Base-by-base conservation (phyloP, 768 basidiomycete genomes). In the Termitomyces sp. region DNA sequence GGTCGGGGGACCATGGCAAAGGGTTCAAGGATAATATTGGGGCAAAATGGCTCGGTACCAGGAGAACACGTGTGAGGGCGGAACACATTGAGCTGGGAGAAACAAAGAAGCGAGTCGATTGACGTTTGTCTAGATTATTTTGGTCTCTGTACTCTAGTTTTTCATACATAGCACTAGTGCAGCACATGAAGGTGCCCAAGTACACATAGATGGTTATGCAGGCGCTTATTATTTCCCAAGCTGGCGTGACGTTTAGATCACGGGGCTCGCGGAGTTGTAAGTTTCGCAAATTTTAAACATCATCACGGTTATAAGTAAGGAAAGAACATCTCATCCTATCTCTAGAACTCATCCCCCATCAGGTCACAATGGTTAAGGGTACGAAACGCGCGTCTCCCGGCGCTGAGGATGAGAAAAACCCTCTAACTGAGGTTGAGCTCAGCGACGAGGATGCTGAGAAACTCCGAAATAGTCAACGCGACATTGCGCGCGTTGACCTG, bases 321-420 rank as follows among this genome's bases (percentile, higher is more conserved):
- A 38, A 50, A 42, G 28, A 45, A 31, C 56, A 50, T 60, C 53
- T 60, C 51, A 35, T 60, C 50, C 59, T 57, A 59, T 15, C 23
- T 28, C 57, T 50, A 59, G 55, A 61, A 54, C 62, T 63, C 53
- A 50, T 54, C 59, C 51, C 63, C 54, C 46, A 57, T n/a, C 26
- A 50, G 55, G 56, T 47, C 47, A 31, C 55, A 59, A 78, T 77
- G 75, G 66, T 66, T 55, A 79, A 77, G 62, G 78, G 80, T 45
- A 84, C 79, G 64, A 90, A 93, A 77, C 87, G 91, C 71, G 84
- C 80, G 43, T 87, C 88, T 56, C 86, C 89, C n/a, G 90, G 89
- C 11, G 81, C 85, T 44, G 86, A 89, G 48, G 80, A 76, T n/a
- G 83, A 83, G 68, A 91, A 90, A 69, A 79, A 78, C 67, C 82